phyloP scores from a whole-genome alignment of 441 rosid genomes.

The Erodium texanum region DNA sequence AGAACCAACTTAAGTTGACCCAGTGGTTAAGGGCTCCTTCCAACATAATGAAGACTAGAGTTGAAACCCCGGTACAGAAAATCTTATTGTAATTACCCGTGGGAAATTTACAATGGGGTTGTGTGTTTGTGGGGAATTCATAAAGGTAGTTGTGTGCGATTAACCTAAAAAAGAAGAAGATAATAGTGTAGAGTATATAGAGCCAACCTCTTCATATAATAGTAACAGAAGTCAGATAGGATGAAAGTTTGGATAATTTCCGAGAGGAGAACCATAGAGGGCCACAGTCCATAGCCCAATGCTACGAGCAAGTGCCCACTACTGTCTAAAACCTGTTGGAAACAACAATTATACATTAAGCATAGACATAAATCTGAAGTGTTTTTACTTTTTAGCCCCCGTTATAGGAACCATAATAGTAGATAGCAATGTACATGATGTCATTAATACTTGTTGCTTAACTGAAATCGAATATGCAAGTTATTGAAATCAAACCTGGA shows the following conservation, averaged over 20 bases:
- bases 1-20: too few species aligned
- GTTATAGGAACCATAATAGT: background rate
- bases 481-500: constrained; percentile 57
- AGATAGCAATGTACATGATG: too few species aligned
- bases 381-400: background rate
- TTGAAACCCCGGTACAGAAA: too few species aligned
- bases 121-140: too few species aligned
- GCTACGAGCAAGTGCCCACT: constrained; percentile 44
- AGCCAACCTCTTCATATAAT: constrained; percentile 47
- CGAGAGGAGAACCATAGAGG: constrained; percentile 48
- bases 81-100: too few species aligned
- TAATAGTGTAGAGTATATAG: background rate
- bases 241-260: constrained; percentile 55
- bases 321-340: constrained; percentile 43
- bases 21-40: too few species aligned
- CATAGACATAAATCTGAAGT: background rate
- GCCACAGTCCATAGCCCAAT: constrained; percentile 60
- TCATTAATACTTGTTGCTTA: background rate
- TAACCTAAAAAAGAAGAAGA: too few species aligned
- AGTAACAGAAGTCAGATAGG: constrained; percentile 60
- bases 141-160: too few species aligned
- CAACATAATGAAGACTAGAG: too few species aligned
- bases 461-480: constrained; percentile 12
- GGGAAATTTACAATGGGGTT: too few species aligned
- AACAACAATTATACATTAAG: background rate